Conservation (phyloP, 768 basidiomycete genomes). For the Collybia sp. region DNA sequence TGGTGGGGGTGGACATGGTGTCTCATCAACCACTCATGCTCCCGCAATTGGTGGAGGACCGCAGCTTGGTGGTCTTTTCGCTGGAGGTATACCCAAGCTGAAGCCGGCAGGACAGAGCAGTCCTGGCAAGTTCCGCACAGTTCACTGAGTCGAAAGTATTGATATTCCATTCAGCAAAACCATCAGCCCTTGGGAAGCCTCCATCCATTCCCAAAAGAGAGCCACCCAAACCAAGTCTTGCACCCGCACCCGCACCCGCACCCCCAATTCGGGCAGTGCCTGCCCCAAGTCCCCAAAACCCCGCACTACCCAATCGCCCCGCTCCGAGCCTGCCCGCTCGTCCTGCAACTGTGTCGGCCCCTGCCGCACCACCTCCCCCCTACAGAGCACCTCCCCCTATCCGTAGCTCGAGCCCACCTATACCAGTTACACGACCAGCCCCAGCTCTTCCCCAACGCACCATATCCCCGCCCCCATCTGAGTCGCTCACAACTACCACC, state of each 20-base stretch:
- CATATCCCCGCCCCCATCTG: slow-evolving; percentile 17
- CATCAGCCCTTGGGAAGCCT: slow-evolving; percentile 59
- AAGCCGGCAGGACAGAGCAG: slow-evolving; percentile 70
- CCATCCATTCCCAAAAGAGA: slow-evolving; percentile 58
- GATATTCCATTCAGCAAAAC: slow-evolving; percentile 41
- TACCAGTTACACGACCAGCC: slow-evolving; percentile 25
- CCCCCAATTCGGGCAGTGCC: slow-evolving; percentile 25
- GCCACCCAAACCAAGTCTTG: slow-evolving; percentile 19
- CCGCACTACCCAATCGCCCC: slow-evolving; percentile 24
- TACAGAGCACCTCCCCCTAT: slow-evolving; percentile 35
- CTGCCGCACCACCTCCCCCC: slow-evolving; percentile 34
- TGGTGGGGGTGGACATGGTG: slow-evolving; percentile 36
- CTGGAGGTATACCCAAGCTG: slow-evolving; percentile 88
- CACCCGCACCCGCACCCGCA: slow-evolving; percentile 21
- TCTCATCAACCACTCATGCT: slow-evolving; percentile 19
- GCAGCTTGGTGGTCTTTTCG: slow-evolving; percentile 81
- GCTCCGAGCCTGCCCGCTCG: slow-evolving; percentile 36
- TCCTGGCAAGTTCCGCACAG: slow-evolving; percentile 37
- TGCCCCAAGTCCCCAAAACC: slow-evolving; percentile 6
- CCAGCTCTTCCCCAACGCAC: slow-evolving; percentile 33
- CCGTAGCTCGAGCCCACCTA: slow-evolving; percentile 25
- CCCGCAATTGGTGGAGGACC: slow-evolving; percentile 48
- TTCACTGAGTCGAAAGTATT: slow-evolving; percentile 6
- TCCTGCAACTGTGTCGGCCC: slow-evolving; percentile 24
- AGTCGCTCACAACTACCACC: slow-evolving; percentile 16